Conservation (phyloP, 75 land plant species). For the Isoetes taiwanensis region DNA sequence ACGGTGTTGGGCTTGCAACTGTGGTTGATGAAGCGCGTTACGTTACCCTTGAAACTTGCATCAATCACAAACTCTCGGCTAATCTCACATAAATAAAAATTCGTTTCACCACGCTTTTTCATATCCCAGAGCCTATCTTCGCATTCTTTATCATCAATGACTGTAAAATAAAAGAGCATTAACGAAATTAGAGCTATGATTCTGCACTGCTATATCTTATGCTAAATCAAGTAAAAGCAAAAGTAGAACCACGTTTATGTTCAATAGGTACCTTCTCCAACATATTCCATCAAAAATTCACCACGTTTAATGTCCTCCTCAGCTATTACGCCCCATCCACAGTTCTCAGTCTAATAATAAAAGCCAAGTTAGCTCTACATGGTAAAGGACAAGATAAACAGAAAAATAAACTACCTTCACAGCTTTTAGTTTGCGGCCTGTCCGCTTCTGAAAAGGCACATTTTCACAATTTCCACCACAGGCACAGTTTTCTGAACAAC, state of each 20-base stretch:
- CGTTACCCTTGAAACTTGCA: conserved; percentile 88
- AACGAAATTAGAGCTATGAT: conserved; percentile 4
- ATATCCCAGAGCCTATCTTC: conserved; percentile 94
- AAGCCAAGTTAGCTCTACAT: background rate
- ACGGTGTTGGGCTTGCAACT: conserved; percentile 86
- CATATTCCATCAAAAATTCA: conserved; percentile 88
- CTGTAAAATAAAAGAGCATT: conserved; percentile 22
- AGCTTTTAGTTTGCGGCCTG: conserved; percentile 54
- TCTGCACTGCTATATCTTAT: background rate
- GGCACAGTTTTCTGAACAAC: conserved; percentile 69
- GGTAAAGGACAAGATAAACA: background rate
- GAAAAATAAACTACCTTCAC: conserved; percentile 35
- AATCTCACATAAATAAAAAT: conserved; percentile 82
- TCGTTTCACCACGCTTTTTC: conserved; percentile 80
- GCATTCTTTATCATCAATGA: conserved; percentile 91
- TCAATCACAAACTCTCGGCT: conserved; percentile 89
- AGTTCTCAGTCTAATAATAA: conserved; percentile 61
- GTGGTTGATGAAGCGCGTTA: conserved; percentile 81
- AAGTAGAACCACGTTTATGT: background rate
- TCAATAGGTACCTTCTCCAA: conserved; percentile 69
- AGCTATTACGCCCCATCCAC: conserved; percentile 76
- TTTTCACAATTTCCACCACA: conserved; percentile 67
- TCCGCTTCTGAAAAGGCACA: conserved; percentile 71
- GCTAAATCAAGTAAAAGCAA: background rate
- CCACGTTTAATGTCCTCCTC: conserved; percentile 75